phyloP scores from a whole-genome alignment of 768 basidiomycete species.

The Mycena olivaceomarginata region DNA sequence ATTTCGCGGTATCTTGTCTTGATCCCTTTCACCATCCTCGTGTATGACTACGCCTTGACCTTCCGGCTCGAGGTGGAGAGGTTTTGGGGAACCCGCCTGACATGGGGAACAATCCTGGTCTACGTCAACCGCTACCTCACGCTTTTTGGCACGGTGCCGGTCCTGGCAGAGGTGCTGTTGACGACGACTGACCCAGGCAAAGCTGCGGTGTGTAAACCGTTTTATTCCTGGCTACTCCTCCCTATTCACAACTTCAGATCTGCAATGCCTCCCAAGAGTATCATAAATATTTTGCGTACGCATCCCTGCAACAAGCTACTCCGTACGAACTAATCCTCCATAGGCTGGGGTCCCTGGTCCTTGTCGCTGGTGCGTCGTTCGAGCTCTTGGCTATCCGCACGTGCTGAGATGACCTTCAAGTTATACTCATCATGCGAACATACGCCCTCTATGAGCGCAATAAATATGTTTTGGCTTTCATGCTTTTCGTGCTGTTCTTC shows the following conservation, averaged over 20 bases:
- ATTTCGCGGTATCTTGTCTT: constrained; percentile 23
- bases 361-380: constrained; percentile 27
- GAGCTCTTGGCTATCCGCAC: too few species aligned
- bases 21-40: constrained; percentile 6
- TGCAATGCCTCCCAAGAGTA: neutral
- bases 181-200: constrained; percentile 27
- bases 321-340: neutral
- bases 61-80: constrained; percentile 52
- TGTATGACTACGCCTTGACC: constrained; percentile 60
- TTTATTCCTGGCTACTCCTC: neutral
- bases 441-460: constrained; percentile 40
- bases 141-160: constrained; percentile 45
- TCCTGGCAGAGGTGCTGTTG: constrained; percentile 30
- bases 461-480: constrained; percentile 26
- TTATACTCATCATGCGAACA: constrained; percentile 40
- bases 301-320: constrained; percentile 4
- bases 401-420: neutral
- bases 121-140: constrained; percentile 49
- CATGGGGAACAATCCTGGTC: constrained; percentile 44
- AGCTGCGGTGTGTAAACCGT: neutral
- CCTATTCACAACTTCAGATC: neutral
- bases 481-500: constrained; percentile 14
- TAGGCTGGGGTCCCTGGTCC: constrained; percentile 28
- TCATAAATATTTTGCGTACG: neutral
- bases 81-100: constrained; percentile 53